Evolutionary conservation across 495 filamentous ascomycete genomes (phyloP).

Genomic region (Aspergillus kassunensis): DNA sequence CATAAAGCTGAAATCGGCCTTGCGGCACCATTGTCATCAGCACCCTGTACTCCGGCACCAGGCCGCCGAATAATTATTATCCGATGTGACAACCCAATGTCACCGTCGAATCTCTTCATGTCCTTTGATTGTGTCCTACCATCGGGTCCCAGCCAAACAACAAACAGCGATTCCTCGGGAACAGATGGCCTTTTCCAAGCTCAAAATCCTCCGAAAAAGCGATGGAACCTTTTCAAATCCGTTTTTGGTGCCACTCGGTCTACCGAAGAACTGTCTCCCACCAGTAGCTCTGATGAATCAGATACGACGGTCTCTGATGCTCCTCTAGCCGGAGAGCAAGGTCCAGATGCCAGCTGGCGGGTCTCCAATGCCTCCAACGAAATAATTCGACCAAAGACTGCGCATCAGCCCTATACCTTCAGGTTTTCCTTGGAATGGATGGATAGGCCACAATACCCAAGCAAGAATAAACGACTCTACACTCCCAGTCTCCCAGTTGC

Average conservation of each 20-base stretch:
- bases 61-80: constrained; percentile 88
- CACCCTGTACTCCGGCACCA: constrained; percentile 84
- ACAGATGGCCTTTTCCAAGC: constrained; percentile 23
- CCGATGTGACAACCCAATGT: constrained; percentile 69
- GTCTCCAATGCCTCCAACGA: constrained; percentile 26
- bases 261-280: constrained; percentile 26
- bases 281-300: constrained; percentile 39
- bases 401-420: constrained; percentile 64
- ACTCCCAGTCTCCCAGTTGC: constrained; percentile 74
- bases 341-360: constrained; percentile 27
- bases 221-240: constrained; percentile 67
- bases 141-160: constrained; percentile 36
- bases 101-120: constrained; percentile 55
- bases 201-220: constrained; percentile 48
- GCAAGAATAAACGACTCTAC: constrained; percentile 58
- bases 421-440: constrained; percentile 78
- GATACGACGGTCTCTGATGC: constrained; percentile 28
- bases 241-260: constrained; percentile 48
- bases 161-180: constrained; percentile 36
- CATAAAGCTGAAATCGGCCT: constrained; percentile 58
- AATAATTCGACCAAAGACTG: constrained; percentile 30
- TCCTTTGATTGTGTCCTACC: constrained; percentile 61
- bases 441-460: constrained; percentile 50
- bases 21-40: constrained; percentile 60
- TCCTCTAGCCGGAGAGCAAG: constrained; percentile 24